Evolutionary conservation across 2,329 filamentous ascomycete genomes (phyloP), one percentile per base, ranked within the genome.

Genomic region (Botryosphaeria dothidea): DNA sequence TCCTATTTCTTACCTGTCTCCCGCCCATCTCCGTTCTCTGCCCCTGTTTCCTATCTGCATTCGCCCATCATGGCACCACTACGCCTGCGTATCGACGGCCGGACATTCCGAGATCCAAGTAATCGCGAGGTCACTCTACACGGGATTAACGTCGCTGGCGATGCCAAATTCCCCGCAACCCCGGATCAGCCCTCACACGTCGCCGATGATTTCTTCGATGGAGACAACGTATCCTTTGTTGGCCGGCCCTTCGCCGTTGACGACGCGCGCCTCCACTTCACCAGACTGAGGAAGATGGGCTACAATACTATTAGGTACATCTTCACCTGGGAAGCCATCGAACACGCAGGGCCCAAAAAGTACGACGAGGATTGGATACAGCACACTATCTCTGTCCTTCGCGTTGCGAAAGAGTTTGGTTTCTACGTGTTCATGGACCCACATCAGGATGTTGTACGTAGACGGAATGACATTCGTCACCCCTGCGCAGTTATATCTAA

Each of bases 401-500:
- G 93, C 65, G 83, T 93, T 68, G 93, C 93, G 41, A 97, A 93
- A 75, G 84, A 88, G 41, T 98, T 96, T 81, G 92, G 92, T 29
- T 97, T 99, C 77, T 97, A 96, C 73, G 85, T 99, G 57, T 98
- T 97, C 75, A 97, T 99, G 92, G 96, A 99, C 71, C 94, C 96
- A 21, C 95, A 99, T 77, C 95, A 99, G 83, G 95, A 99, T 81
- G 94, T 98, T 71, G 90, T 92, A 84, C 69, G 88, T 86, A 67
- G 63, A 15, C 7, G 8, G 64, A 27, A 29, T 60, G 38, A 43
- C 43, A 43, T 21, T 49, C 25, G 13, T 25, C 19, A 13, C 56
- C 41, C 19, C 25, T 48, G 17, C 4, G 29, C 46, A 23, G 49
- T 8, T 57, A 36, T 43, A 21, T 69, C 73, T 75, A 64, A 73